Evolutionary conservation across 805 yeast genomes (phyloP), one percentile per base, ranked within the genome.

Genomic region (Candida ortonii): DNA sequence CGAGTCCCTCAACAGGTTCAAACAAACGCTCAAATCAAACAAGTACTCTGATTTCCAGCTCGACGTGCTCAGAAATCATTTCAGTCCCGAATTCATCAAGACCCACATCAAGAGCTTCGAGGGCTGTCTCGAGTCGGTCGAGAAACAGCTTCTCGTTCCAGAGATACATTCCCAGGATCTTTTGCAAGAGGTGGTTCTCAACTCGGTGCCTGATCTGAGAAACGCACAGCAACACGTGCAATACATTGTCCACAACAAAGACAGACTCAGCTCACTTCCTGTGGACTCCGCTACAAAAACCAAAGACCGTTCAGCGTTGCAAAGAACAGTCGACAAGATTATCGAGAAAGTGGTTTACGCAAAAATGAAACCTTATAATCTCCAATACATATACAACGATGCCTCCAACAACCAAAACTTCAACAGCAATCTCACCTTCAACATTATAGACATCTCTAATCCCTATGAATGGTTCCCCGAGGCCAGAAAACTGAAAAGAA

Each of bases 401-500:
- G 48, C 49, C 4, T 46, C 51, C 12, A 60, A 62, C 36, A 46
- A 47, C 14, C 58, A 54, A 37, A 61, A 61, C 34, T 61, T 50
- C 37, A 58, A 59, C 39, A 56, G 50, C 16, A 59, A 60, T 32
- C 38, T 60, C 11, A 61, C 65, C 2, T 42, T 58, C 36, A 59
- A 59, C 34, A 52, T 59, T 3, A 55, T 62, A 47, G 78, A 76
- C 46, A 61, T 78, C 16, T 55, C 69, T 12, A 68, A 77, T 43
- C 93, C 93, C 0, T 73, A 73, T 7, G 78, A 78, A 44, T 84
- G 95, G 88, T 93, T 70, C 50, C 96, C 97, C 0, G 77, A 70
- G 28, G 94, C 98, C 1, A 68, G 97, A 24, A 74, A 78, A 43
- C 67, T 87, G 65, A 79, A 77, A 44, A 67, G 99, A 24, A 80